phyloP scores from a whole-genome alignment of 495 filamentous ascomycete genomes.

The Podospora fimiseda region DNA sequence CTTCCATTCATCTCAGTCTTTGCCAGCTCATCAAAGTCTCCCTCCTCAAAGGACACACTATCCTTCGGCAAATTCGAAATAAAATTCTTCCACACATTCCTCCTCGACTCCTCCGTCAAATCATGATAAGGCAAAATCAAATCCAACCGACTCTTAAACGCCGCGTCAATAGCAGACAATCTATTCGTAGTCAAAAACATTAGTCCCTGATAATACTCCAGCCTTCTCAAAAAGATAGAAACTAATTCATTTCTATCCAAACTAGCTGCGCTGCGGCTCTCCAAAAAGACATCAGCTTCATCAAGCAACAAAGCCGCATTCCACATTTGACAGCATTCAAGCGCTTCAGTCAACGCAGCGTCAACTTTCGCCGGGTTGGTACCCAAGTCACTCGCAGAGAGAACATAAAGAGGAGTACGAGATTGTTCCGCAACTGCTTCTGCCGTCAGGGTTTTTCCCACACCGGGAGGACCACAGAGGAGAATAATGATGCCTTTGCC shows the following conservation, averaged over 20 bases:
- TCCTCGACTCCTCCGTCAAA: conserved; percentile 23
- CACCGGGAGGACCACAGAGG: conserved; percentile 48
- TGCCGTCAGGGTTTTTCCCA: conserved; percentile 54
- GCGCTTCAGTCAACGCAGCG: conserved; percentile 29
- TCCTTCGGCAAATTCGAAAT: conserved; percentile 14
- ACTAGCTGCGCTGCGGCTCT: conserved; percentile 34
- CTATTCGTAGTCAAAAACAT: conserved; percentile 47
- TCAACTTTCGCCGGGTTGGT: conserved; percentile 19
- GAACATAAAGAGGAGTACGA: conserved; percentile 19
- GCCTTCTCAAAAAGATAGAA: conserved; percentile 44
- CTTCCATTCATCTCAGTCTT: conserved; percentile 24
- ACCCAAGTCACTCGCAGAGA: conserved; percentile 21
- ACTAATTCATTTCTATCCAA: conserved; percentile 40
- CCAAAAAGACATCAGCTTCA: conserved; percentile 43
- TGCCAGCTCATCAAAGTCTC: conserved; percentile 23
- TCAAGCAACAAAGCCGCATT: conserved; percentile 42
- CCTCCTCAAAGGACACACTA: conserved; percentile 10
- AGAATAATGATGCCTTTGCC: conserved; percentile 50
- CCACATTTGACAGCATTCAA: conserved; percentile 40
- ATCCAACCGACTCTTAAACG: conserved; percentile 46
- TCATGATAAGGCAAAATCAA: conserved; percentile 34
- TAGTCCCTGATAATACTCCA: conserved; percentile 51
- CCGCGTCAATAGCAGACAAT: conserved; percentile 37
- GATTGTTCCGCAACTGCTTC: conserved; percentile 39
- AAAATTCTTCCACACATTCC: conserved; percentile 23